Conservation (phyloP, 768 basidiomycete species). For the Lentinula lateritia region DNA sequence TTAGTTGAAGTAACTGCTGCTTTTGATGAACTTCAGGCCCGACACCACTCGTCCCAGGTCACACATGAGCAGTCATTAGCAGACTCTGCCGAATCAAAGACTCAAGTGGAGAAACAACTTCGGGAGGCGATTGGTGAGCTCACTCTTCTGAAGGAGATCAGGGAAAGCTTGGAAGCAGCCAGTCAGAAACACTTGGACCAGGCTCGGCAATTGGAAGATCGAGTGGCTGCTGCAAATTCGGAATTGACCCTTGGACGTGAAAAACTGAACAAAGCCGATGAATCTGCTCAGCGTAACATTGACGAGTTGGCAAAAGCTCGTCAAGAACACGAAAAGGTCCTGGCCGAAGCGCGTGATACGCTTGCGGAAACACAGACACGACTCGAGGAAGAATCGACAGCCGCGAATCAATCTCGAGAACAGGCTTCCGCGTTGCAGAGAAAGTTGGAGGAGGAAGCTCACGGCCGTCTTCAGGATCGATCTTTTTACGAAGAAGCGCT, state of each 20-base stretch:
- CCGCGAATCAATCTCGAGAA: conserved; percentile 22
- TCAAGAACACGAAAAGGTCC: conserved; percentile 16
- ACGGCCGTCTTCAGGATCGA: conserved; percentile 26
- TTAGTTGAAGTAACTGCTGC: conserved; percentile 28
- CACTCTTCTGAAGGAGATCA: conserved; percentile 10
- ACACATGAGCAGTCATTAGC: conserved; percentile 27
- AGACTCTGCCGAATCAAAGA: conserved; percentile 23
- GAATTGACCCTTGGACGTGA: conserved; percentile 15
- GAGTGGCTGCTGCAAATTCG: conserved; percentile 19
- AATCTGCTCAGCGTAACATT: conserved; percentile 16
- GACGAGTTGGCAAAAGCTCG: conserved; percentile 9
- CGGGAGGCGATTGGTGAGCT: conserved; percentile 15
- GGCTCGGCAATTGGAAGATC: conserved; percentile 14
- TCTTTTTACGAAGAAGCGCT: conserved; percentile 27
- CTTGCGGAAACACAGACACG: conserved; percentile 11
- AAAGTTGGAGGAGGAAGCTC: conserved; percentile 32
- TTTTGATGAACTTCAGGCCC: conserved; percentile 27
- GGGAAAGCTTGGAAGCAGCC: conserved; percentile 11
- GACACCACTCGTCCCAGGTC: conserved; percentile 26
- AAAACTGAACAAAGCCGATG: conserved; percentile 16
- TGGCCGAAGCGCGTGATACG: conserved; percentile 12
- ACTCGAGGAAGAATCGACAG: conserved; percentile 9
- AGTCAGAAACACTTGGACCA: conserved; percentile 13
- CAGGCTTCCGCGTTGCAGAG: conserved; percentile 20
- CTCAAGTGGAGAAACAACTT: conserved; percentile 22